Percentiles rank a stretch among this genome's conserved stretches.
Conservation (phyloP, 1,139 yeast species). For the Kurtzmaniella quercitrusa region DNA sequence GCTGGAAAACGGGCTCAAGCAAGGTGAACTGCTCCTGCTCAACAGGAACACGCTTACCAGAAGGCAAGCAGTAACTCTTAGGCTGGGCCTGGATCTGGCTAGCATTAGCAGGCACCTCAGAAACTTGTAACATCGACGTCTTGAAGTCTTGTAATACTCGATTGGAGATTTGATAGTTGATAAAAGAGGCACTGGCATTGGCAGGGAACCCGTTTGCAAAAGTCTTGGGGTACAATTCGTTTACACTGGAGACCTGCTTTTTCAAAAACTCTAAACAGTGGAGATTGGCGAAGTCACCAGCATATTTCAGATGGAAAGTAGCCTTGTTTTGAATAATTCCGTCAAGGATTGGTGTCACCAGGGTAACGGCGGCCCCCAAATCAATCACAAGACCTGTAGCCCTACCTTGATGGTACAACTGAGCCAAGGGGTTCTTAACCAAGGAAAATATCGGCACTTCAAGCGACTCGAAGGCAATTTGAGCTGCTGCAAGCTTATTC, state of each 20-base stretch:
- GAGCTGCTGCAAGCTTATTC: constrained; percentile 48
- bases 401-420: constrained; percentile 65
- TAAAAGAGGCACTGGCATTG: constrained; percentile 39
- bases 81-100: constrained; percentile 9
- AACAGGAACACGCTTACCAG: constrained; percentile 34
- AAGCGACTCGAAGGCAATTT: constrained; percentile 61
- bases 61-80: constrained; percentile 46
- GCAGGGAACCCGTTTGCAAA: constrained; percentile 8
- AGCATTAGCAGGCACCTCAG: constrained; percentile 20
- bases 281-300: constrained; percentile 65
- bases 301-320: constrained; percentile 55
- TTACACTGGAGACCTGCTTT: constrained; percentile 17
- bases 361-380: constrained; percentile 56
- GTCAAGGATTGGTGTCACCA: constrained; percentile 68
- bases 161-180: constrained; percentile 39
- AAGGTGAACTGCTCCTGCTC: constrained; percentile 40
- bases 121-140: constrained; percentile 31
- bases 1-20: constrained; percentile 54
- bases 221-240: constrained; percentile 24
- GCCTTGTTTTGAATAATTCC: constrained; percentile 64
- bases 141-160: constrained; percentile 48
- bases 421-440: constrained; percentile 66
- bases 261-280: constrained; percentile 43
- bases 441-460: constrained; percentile 65
- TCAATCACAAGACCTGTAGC: constrained; percentile 67